These are phyloP conservation scores for Dunaliella primolecta DNA, from an alignment of 139 green algal species.

Conservation along the genomic window DNA sequence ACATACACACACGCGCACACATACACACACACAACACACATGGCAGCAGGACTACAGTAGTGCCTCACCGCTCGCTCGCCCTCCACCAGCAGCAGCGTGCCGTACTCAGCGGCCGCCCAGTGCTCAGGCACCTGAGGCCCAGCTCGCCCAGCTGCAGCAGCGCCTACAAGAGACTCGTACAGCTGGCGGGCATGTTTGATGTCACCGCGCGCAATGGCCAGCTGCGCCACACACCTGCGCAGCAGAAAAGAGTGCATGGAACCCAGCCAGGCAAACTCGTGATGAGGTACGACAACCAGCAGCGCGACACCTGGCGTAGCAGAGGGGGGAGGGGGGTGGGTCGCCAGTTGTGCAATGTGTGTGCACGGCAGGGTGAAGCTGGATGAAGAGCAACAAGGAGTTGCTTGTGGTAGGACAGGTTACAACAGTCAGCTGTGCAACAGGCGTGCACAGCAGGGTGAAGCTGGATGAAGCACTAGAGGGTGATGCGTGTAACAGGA, in stretches of 20 bases:
- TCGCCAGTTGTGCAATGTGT: too few species aligned
- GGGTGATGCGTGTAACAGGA: too few species aligned
- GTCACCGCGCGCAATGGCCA: constrained; percentile 59
- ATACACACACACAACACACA: background rate
- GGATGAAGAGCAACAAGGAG: too few species aligned
- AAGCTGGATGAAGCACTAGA: too few species aligned
- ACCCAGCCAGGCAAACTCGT: background rate
- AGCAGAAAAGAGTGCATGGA: background rate
- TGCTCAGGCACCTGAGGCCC: constrained; percentile 56
- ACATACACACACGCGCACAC: background rate
- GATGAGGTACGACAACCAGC: too few species aligned
- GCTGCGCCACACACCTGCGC: constrained; percentile 36
- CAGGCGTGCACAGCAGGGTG: too few species aligned
- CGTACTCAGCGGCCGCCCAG: constrained; percentile 76
- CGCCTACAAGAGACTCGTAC: constrained; percentile 75
- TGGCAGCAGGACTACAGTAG: background rate
- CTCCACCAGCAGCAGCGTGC: constrained; percentile 63
- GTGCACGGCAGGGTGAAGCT: too few species aligned
- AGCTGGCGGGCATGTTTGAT: constrained; percentile 39
- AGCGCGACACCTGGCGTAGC: too few species aligned
- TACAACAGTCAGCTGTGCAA: too few species aligned
- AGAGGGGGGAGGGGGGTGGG: too few species aligned
- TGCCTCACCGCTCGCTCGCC: background rate
- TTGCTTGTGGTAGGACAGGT: too few species aligned
- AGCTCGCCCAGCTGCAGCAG: constrained; percentile 45